Evolutionary conservation across 176 grass and related monocot genomes (phyloP).

Genomic region (Bromus sterilis): DNA sequence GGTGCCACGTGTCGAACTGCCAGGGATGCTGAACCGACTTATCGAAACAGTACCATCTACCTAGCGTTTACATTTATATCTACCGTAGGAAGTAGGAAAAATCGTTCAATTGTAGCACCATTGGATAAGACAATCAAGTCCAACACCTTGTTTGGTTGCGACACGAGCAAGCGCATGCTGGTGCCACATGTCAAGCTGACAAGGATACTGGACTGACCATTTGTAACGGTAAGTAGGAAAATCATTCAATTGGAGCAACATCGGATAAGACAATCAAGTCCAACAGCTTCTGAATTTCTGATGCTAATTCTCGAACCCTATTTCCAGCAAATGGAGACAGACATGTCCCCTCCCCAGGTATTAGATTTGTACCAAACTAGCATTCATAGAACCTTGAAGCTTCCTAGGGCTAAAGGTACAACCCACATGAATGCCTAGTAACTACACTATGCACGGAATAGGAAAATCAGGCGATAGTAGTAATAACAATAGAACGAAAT

Average conservation of each 20-base stretch:
- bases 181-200: background rate
- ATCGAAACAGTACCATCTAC: background rate
- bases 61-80: background rate
- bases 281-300: background rate
- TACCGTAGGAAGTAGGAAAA: background rate
- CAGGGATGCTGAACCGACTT: background rate
- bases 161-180: background rate
- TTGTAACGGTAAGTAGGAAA: background rate
- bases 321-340: constrained; percentile 4
- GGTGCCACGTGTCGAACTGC: background rate
- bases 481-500: background rate
- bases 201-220: background rate
- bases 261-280: background rate
- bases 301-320: background rate
- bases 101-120: background rate
- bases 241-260: background rate
- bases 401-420: too few species aligned
- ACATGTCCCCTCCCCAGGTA: background rate
- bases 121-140: background rate
- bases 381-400: too few species aligned
- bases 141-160: background rate
- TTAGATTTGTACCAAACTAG: constrained; percentile 14
- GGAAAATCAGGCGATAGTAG: background rate
- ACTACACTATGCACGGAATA: background rate
- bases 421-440: background rate